Evolutionary conservation across 208 protist genomes (phyloP), one percentile per base, ranked within the genome.

Genomic region (Crithidia sp.): DNA sequence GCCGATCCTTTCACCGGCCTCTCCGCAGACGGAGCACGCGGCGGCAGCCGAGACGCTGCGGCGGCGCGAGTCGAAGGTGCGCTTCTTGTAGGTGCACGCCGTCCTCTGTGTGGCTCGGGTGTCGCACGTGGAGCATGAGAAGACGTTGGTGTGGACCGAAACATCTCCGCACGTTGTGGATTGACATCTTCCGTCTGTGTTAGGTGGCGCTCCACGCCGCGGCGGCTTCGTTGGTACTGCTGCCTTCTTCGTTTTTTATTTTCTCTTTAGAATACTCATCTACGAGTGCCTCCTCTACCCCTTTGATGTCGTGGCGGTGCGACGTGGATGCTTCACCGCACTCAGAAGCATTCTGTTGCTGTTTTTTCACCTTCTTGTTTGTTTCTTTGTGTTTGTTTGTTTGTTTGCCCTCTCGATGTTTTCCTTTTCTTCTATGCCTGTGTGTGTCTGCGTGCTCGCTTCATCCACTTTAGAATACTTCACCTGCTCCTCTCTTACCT

Each of bases 41-140:
- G 39, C 43, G 6, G 40, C 64, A 4, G 56, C 62, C 7, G 73
- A 77, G n/a, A 47, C 54, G 28, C 65, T 77, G 65, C 73, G 73
- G 7, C 73, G 65, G 3, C 73, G 73, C 13, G 59, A 45, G 52
- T 77, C 73, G 44, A 65, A 61, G 28, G 73, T 77, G 28, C 58
- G 73, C 50, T 77, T 77, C n/a, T 9, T 71, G 28, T 28, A 28
- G 28, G 28, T 28, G 28, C 28, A 28, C 28, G 28, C 28, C 28
- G 28, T 28, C 28, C 28, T 28, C 28, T 28, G 28, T 28, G 28
- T 28, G 28, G 28, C 28, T 28, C 28, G 28, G 28, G 28, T 28
- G 28, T 28, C 28, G 28, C 28, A 28, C 28, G 28, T 28, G 28
- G 28, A 28, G 28, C 28, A 28, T 28, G 28, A 28, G 28, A 28